Evolutionary conservation across 345 rosid species (phyloP), one percentile per base, ranked within the genome.

Genomic region (Camelina neglecta): DNA sequence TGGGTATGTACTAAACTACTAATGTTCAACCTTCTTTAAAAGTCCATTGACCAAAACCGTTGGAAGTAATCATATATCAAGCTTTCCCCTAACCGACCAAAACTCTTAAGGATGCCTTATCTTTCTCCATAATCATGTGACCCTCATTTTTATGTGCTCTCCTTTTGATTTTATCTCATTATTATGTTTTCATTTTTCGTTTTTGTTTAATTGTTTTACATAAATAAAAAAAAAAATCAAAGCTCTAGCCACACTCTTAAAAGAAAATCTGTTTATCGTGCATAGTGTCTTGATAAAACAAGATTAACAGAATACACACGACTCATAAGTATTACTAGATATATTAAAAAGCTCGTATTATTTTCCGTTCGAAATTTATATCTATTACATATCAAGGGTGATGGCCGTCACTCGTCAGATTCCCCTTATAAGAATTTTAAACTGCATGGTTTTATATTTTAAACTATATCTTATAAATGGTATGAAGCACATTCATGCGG

Each of bases 41-140:
- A 64, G 72, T 76, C 39, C 38, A 70, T 77, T 77, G 81, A 77
- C 81, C 62, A 59, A 72, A 71, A 65, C 73, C 55, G 72, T 72
- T 71, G 73, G 68, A 77, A 65, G 77, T 78, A 71, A 72, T 78
- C 81, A 78, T 57, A 31, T 29, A 57, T 72, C 67, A 71, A 26
- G 48, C 63, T 67, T 65, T 77, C 18, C 62, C 62, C 68, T 72
- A 71, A 77, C 77, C 73, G 81, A 77, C 77, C 72, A 72, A 49
- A 26, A 59, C 67, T 71, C 75, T 38, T 47, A 55, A 62, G 13
- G 48, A 71, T 71, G 36, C 67, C 62, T 77, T 71, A 64, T 71
- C 72, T 71, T 71, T 77, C 67, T 71, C 67, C 21, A 39, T 65
- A 48, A 65, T 77, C 76, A 77, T 71, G 77, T 72, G 76, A 77